Percentiles rank a stretch among this genome's conserved stretches.
Evolutionary conservation across 306 rosid genomes (phyloP).

Genomic region (Cucumis hystrix): DNA sequence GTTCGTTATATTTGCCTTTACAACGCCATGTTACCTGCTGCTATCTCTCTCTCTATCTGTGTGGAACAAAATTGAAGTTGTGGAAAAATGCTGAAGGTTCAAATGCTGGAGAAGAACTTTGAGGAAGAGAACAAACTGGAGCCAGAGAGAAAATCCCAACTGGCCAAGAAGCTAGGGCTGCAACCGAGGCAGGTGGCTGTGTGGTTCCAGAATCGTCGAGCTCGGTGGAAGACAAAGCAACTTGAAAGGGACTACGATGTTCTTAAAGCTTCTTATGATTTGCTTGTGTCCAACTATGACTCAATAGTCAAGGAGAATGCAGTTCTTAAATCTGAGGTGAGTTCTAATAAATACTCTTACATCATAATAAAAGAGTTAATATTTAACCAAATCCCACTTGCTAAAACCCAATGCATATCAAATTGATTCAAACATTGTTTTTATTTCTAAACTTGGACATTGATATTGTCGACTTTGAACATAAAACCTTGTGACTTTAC

Average conservation of each 20-base stretch:
- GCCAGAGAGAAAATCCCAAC: conserved; percentile 75
- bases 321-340: conserved; percentile 74
- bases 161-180: conserved; percentile 89
- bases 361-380: not conserved
- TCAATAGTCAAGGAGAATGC: conserved; percentile 59
- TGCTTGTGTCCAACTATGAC: conserved; percentile 50
- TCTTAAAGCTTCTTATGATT: conserved; percentile 70
- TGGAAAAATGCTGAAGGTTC: conserved; percentile 32
- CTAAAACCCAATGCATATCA: not conserved
- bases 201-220: conserved; percentile 97
- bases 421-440: not conserved
- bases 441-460: no score
- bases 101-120: conserved; percentile 84
- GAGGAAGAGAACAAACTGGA: conserved; percentile 95
- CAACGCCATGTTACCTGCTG: not conserved
- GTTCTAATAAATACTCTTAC: not conserved
- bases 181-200: conserved; percentile 96
- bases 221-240: conserved; percentile 98
- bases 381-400: not conserved
- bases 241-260: conserved; percentile 83
- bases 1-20: conserved; percentile 10
- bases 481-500: no score
- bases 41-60: no score
- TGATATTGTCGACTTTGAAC: no score
- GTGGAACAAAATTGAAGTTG: not conserved